Evolutionary conservation across 441 rosid genomes (phyloP), one percentile per base, ranked within the genome.

Genomic region (Breynia disticha): DNA sequence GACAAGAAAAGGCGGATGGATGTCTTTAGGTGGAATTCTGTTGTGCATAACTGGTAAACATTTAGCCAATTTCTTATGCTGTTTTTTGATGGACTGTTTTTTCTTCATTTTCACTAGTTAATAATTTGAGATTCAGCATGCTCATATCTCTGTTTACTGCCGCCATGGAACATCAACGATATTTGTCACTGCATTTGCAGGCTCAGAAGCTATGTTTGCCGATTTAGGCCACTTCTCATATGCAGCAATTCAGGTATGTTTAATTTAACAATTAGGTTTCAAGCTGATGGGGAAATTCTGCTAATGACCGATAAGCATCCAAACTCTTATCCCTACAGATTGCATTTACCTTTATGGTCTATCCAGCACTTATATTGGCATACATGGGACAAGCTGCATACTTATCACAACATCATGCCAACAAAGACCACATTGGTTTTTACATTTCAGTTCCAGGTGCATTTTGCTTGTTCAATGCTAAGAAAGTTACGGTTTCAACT

Each of bases 351-450:
- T 87, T 83, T 77, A 73, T 89, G 55, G 97, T 93, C 41, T 93
- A 89, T 78, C 97, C 96, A 16, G 93, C 97, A 49, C 93, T 89
- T 45, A 87, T 78, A 65, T 69, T 89, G 79, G 97, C 95, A 52
- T 94, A 94, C 60, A 94, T 87, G 95, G 96, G 97, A 19, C 97
- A 94, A 78, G 99, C 99, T 54, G 97, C 99, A 48, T 94, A 79
- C 73, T 73, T 89, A 55, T 94, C 99, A 1, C 76, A 68, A 64
- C 93, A 94, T 77, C 96, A 89, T 57, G 63, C 71, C 48, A 68
- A 76, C 56, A 69, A 61, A 46, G 67, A 79, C 52, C 75, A 78
- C 2, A 89, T 89, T 65, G 83, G 85, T 62, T 89, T 89, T 69
- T 93, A 83, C 52, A 76, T 89, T 58, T 87, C 95, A 5, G 97